Conservation (phyloP, 805 yeast species). For the Pichia deserticola region DNA sequence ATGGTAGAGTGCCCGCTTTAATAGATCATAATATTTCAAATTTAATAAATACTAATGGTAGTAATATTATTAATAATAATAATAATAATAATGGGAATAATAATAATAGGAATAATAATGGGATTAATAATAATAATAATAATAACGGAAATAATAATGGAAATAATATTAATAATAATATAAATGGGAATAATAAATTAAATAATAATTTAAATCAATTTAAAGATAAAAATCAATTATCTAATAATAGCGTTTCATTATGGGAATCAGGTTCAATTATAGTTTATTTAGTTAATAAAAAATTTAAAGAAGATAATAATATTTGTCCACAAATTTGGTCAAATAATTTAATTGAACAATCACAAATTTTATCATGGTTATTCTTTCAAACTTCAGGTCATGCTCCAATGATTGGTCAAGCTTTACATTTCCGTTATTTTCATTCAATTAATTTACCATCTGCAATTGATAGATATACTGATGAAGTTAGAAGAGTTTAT, state of each 20-base stretch:
- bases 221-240: too few relatives aligned
- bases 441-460: conserved; percentile 79
- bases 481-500: conserved; percentile 87
- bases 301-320: conserved; percentile 54
- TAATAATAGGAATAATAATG: too few relatives aligned
- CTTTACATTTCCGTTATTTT: conserved; percentile 86
- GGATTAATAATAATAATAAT: too few relatives aligned
- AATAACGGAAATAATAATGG: too few relatives aligned
- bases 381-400: conserved; percentile 95
- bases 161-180: too few relatives aligned
- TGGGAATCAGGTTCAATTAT: conserved; percentile 97
- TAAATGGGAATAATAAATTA: too few relatives aligned
- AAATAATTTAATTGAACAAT: conserved; percentile 66
- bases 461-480: conserved; percentile 85
- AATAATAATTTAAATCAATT: too few relatives aligned
- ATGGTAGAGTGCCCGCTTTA: conserved; percentile 91
- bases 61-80: too few relatives aligned
- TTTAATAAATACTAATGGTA: too few relatives aligned
- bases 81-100: too few relatives aligned
- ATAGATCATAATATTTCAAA: conserved; percentile 64
- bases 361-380: conserved; percentile 81
- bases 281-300: conserved; percentile 68
- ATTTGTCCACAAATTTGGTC: conserved; percentile 71
- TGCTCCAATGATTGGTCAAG: conserved; percentile 98
- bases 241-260: conserved; percentile 57